A percentile compares a stretch with the other conserved stretches of the same genome.
Conservation (phyloP, 2,329 filamentous ascomycete genomes). For the Sclerotinia nivalis region DNA sequence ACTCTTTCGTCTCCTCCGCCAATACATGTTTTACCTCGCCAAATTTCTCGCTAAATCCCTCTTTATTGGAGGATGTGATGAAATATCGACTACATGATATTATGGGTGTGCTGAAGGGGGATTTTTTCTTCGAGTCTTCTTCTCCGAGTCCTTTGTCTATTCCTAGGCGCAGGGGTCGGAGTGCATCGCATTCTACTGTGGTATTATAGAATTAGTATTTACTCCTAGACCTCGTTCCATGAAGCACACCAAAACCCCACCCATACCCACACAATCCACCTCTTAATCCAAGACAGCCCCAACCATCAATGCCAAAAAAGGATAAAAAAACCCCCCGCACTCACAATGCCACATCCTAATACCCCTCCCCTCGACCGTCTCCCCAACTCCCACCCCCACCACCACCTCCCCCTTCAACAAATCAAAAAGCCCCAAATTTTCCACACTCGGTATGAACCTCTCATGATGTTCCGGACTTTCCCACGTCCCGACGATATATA, state of each 20-base stretch:
- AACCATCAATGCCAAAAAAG: neutral
- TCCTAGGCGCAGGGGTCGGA: neutral
- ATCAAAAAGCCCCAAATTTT: slow-evolving; percentile 46
- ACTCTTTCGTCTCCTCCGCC: slow-evolving; percentile 26
- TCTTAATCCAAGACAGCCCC: no score
- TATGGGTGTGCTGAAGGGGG: slow-evolving; percentile 24
- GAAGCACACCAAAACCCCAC: neutral
- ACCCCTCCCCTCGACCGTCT: slow-evolving; percentile 39
- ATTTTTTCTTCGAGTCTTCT: slow-evolving; percentile 8
- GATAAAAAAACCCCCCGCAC: slow-evolving; percentile 32
- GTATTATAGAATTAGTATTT: neutral
- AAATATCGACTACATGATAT: slow-evolving; percentile 29
- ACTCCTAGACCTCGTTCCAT: no score
- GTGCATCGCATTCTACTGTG: slow-evolving; percentile 2
- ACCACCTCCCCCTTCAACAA: slow-evolving; percentile 40
- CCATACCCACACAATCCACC: neutral
- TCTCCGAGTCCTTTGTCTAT: neutral
- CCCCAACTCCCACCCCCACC: slow-evolving; percentile 30
- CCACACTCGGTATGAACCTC: slow-evolving; percentile 46
- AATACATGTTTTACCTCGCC: slow-evolving; percentile 18
- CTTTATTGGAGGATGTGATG: slow-evolving; percentile 24
- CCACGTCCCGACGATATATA: slow-evolving; percentile 51
- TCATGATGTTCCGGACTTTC: slow-evolving; percentile 46
- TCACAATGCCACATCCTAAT: slow-evolving; percentile 47
- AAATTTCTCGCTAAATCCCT: slow-evolving; percentile 24